phyloP scores from a whole-genome alignment of 352 stramenopile species.

The Phytophthora meadii region DNA sequence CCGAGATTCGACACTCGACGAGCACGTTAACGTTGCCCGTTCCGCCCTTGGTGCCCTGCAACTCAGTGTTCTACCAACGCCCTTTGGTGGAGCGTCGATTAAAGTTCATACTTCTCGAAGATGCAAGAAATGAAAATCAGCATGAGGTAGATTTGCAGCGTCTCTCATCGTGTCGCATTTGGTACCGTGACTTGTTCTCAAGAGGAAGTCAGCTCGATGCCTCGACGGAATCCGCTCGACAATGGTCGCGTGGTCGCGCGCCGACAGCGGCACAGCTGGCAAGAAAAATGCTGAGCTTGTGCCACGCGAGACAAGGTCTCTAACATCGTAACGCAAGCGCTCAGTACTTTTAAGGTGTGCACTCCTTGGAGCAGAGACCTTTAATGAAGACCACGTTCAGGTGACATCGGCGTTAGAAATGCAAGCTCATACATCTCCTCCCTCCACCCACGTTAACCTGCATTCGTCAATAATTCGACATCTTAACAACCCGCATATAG shows the following conservation, averaged over 20 bases:
- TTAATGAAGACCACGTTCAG: conserved; percentile 9
- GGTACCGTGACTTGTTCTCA: background rate
- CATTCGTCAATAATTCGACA: background rate
- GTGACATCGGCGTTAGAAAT: conserved; percentile 23
- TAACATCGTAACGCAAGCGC: conserved; percentile 13
- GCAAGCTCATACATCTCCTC: conserved; percentile 10
- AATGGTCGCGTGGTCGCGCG: conserved; percentile 11
- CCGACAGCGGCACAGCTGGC: conserved; percentile 16
- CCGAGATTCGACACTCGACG: too few relatives aligned
- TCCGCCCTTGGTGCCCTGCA: too few relatives aligned
- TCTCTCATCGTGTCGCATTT: conserved; percentile 26
- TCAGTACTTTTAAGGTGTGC: background rate
- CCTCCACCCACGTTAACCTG: conserved; percentile 22
- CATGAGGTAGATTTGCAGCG: conserved; percentile 10
- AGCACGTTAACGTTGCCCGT: too few relatives aligned
- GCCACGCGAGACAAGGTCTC: conserved; percentile 1
- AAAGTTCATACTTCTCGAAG: conserved; percentile 6
- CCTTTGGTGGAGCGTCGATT: conserved; percentile 1
- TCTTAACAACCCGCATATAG: background rate
- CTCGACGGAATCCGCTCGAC: conserved; percentile 2
- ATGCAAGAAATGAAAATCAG: background rate
- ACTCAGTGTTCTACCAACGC: background rate
- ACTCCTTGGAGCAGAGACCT: background rate
- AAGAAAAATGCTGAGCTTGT: conserved; percentile 12
- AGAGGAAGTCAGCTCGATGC: background rate